A percentile compares a stretch with the other conserved stretches of the same genome.
phyloP scores from a whole-genome alignment of 2,329 filamentous ascomycete species.

The Teratosphaeria zuluensis region DNA sequence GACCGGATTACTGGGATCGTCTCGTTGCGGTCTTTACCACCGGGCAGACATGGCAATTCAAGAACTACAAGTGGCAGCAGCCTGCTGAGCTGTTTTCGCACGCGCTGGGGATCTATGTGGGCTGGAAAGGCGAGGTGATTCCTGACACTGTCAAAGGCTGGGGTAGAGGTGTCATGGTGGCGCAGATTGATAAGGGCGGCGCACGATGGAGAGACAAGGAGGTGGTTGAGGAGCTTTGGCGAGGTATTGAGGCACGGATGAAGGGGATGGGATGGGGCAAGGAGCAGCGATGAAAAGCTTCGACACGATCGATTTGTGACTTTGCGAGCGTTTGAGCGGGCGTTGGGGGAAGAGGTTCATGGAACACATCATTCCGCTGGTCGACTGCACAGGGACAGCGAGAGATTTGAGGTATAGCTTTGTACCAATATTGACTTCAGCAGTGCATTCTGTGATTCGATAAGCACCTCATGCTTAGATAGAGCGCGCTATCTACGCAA shows the following conservation, averaged over 20 bases:
- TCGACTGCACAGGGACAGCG: background rate
- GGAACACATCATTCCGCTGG: background rate
- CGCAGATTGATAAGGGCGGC: slow-evolving; percentile 62
- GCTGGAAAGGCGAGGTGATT: slow-evolving; percentile 75
- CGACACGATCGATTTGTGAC: background rate
- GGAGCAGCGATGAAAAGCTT: slow-evolving; percentile 32
- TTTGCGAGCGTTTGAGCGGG: background rate
- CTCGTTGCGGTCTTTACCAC: slow-evolving; percentile 97
- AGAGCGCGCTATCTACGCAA: too few species aligned
- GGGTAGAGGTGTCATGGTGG: slow-evolving; percentile 73
- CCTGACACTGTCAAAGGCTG: slow-evolving; percentile 72
- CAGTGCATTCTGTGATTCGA: too few species aligned
- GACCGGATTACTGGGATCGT: slow-evolving; percentile 93
- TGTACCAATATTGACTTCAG: background rate
- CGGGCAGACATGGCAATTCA: slow-evolving; percentile 97
- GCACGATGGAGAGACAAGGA: slow-evolving; percentile 79
- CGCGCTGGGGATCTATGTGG: slow-evolving; percentile 77
- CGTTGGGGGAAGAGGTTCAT: background rate
- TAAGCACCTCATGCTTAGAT: too few species aligned
- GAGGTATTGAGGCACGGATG: slow-evolving; percentile 80
- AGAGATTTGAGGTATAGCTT: background rate
- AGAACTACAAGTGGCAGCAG: slow-evolving; percentile 91
- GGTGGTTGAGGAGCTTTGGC: slow-evolving; percentile 89
- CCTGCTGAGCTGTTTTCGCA: slow-evolving; percentile 84
- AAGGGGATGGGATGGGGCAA: slow-evolving; percentile 70